phyloP scores from a whole-genome alignment of 2,329 filamentous ascomycete genomes.

The Colletotrichum tabaci region DNA sequence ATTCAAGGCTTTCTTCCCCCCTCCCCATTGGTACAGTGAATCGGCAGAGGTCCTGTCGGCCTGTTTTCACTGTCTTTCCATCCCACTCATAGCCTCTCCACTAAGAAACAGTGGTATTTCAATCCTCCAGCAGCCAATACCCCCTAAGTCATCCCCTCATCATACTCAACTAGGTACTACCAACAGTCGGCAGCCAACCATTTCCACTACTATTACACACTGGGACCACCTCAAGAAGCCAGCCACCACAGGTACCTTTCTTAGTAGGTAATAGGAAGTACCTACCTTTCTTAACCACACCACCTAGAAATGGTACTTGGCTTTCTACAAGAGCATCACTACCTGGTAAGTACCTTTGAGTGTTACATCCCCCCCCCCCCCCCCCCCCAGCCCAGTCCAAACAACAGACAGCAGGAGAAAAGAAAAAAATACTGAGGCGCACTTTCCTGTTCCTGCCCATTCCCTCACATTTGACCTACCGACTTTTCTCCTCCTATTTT shows the following conservation, averaged over 20 bases:
- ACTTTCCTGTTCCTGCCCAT: conserved; percentile 45
- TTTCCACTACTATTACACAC: not conserved
- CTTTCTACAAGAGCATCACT: conserved; percentile 33
- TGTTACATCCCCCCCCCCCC: conserved; percentile 16
- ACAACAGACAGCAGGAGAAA: not conserved
- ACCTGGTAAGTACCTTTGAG: conserved; percentile 34
- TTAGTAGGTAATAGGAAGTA: too few relatives aligned
- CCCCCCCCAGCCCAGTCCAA: conserved; percentile 5
- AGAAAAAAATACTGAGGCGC: conserved; percentile 33
- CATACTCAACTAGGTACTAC: not conserved
- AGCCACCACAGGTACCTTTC: not conserved
- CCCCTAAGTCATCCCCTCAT: conserved; percentile 5
- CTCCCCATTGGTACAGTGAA: too few relatives aligned
- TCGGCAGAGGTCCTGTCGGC: conserved; percentile 2
- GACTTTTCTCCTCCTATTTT: conserved; percentile 47
- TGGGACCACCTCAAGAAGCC: not conserved
- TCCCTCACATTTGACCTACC: conserved; percentile 45
- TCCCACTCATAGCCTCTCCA: conserved; percentile 20
- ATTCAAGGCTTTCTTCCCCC: conserved; percentile 11
- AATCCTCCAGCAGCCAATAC: not conserved
- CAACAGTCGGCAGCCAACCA: not conserved
- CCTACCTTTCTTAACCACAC: not conserved
- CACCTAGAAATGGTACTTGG: not conserved
- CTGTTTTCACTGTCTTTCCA: conserved; percentile 4
- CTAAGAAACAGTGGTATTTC: conserved; percentile 7